Evolutionary conservation across 768 basidiomycete genomes (phyloP), one percentile per base, ranked within the genome.

Genomic region (Cystofilobasidium macerans): DNA sequence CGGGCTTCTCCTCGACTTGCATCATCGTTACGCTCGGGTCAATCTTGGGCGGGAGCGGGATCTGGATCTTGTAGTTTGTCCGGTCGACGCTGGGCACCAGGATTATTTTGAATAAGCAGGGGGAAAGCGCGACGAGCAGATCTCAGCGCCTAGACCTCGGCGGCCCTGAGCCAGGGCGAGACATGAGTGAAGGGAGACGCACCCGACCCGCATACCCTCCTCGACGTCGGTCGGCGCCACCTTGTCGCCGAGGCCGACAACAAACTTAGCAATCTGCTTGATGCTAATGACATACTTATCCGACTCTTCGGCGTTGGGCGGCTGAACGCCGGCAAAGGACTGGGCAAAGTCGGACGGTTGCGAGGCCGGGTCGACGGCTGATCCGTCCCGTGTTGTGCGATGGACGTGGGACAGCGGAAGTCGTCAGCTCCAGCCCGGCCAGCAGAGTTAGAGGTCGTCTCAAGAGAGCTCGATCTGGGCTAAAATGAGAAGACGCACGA

Each of bases 121-220:
- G 6, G 3, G 22, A 0, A 18, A 47, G 47, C 26, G 43, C 11
- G 51, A 22, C 16, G 26, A 20, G 5, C 3, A 26, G 51, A 13
- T 9, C 51, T 16, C 5, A 3, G 51, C 32, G 51, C 51, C n/a
- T 8, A 8, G n/a, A 53, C 9, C 8, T 24, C 51, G n/a, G 24
- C 30, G 51, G 11, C n/a, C 11, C 51, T 22, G 11, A 24, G 9
- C 51, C 20, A 53, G 30, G 30, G 9, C 8, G 9, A 22, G 7
- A 51, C 40, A 57, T n/a, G 51, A 59, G 59, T 32, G 54, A 30
- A 8, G 35, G 30, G 63, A 30, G 16, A 79, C 89, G 74, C 74
- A 97, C 94, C 94, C 95, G 45, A 99, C 95, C 62, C 95, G 86
- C 95, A 99, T 99, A n/a, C 95, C 95, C 80, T 99, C 95, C 76